Evolutionary conservation across 345 rosid genomes (phyloP), one percentile per base, ranked within the genome.

Genomic region (Corymbia maculata): DNA sequence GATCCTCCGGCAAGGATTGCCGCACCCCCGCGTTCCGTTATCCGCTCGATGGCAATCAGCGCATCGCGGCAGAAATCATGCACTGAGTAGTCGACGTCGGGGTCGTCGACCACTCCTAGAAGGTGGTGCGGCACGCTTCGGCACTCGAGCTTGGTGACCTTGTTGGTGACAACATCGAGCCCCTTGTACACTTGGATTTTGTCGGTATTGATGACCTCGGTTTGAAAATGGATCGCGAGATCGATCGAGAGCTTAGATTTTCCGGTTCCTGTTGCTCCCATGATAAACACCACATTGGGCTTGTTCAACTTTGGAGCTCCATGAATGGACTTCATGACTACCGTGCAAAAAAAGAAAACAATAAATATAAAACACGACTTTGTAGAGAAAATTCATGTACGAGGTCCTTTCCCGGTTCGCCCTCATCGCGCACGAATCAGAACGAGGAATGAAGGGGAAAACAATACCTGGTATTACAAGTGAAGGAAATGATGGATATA

Each of bases 241-340:
- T 90, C 92, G 61, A 91, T 86, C 15, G 92, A 90, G 51, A 90
- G 91, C 85, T 52, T 90, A 2, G 94, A 64, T 86, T 91, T 93
- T 11, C 93, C 94, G 51, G 91, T 87, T 11, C 94, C 93, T 7
- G 93, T 91, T 6, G 93, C 91, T 16, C 92, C 94, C 92, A 93
- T 50, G 52, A 93, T 88, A 50, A 89, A 91, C 10, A 92, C 64
- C 2, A 87, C 88, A 52, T 87, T 79, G 57, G 32, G 53, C 64
- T 32, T 51, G 86, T 22, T 15, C 86, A 15, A 52, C 52, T 85
- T 36, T 28, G 57, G 36, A 47, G 22, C 11, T 68, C 6, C 45
- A 8, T 68, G 22, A 1, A 17, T 32, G 79, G 22, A 68, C 6
- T 30, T 32, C 79, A 68, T 68, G 45, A 32, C 24, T 32, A 4